Percentiles rank a stretch among this genome's conserved stretches.
These are phyloP conservation scores for Alopecurus myosuroides DNA, from an alignment of 176 grass and related monocot species.

Conservation along the genomic window DNA sequence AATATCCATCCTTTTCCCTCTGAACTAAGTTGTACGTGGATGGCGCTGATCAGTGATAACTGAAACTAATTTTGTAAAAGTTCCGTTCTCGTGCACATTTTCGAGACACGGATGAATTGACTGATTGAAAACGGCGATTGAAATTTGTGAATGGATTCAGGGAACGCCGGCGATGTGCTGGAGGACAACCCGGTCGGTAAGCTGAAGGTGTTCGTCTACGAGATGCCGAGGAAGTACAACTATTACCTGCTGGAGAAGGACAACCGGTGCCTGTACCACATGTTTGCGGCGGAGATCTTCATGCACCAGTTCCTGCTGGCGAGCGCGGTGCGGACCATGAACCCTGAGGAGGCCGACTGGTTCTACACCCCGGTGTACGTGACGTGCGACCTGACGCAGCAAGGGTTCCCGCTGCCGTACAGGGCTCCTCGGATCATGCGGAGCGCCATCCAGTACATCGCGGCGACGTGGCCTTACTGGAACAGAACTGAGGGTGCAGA, in stretches of 20 bases:
- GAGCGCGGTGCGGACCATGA: slow-evolving; percentile 51
- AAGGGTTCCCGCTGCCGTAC: slow-evolving; percentile 60
- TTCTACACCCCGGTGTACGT: slow-evolving; percentile 59
- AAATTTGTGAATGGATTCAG: not conserved
- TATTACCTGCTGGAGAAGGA: slow-evolving; percentile 46
- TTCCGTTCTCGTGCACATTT: not conserved
- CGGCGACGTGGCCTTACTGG: slow-evolving; percentile 56
- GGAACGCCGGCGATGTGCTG: slow-evolving; percentile 34
- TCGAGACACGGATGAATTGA: not conserved
- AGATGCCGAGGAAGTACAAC: slow-evolving; percentile 68
- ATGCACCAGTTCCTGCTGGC: slow-evolving; percentile 60
- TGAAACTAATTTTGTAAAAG: not conserved
- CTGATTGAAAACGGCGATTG: not conserved
- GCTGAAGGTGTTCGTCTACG: slow-evolving; percentile 67
- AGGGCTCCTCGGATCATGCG: slow-evolving; percentile 61
- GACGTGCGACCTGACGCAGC: slow-evolving; percentile 53
- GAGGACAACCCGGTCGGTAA: slow-evolving; percentile 54
- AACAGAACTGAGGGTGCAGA: slow-evolving; percentile 57
- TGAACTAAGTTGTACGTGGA: not conserved
- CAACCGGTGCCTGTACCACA: slow-evolving; percentile 49
- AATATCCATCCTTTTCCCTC: not conserved
- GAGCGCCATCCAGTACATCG: slow-evolving; percentile 45
- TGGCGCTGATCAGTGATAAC: not conserved
- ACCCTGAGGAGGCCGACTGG: slow-evolving; percentile 58
- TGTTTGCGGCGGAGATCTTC: slow-evolving; percentile 75